Evolutionary conservation across 2,329 filamentous ascomycete genomes (phyloP), one percentile per base, ranked within the genome.

Genomic region (Phaeophleospora eucalypticola): DNA sequence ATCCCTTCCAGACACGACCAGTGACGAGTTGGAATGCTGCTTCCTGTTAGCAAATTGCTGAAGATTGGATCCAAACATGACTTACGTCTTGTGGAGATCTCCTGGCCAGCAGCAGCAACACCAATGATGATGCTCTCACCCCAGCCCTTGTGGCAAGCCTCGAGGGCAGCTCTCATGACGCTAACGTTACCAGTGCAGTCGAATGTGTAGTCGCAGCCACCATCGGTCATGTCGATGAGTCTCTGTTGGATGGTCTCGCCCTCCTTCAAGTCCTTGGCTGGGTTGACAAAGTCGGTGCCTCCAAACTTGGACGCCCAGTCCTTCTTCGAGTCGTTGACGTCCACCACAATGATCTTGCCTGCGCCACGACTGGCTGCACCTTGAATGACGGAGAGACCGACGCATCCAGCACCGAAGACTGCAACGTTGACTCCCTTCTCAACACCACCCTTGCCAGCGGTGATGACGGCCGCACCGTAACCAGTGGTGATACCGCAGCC

Each of bases 101-200:
- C 91, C 74, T 96, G 90, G 43, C 91, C 91, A 49, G 91, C 91
- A 59, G 91, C 91, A 52, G 91, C 91, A 56, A 98, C 93, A 70
- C 93, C 93, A 64, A 98, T 98, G 69, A 98, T 82, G 71, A 98
- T 95, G 67, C 87, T 94, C 79, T 96, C 82, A 63, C 93, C 93
- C 93, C 93, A 98, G 40, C 93, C 93, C 82, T 98, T 98, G 79
- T 98, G 93, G 77, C 90, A 97, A 40, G 93, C 90, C 76, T 98
- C 91, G 51, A 98, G 82, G 34, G 93, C 93, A 43, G 88, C 86
- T 54, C 93, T 81, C 93, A 95, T 98, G 46, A 98, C 93, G 59
- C 83, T 81, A 43, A 97, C 90, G 65, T 97, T 97, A 50, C 93
- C 93, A 4, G 93, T 98, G 79, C 93, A 97, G 76, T 98, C 93